Conservation (phyloP, 495 filamentous ascomycete species). For the Penicillium diatomitis region DNA sequence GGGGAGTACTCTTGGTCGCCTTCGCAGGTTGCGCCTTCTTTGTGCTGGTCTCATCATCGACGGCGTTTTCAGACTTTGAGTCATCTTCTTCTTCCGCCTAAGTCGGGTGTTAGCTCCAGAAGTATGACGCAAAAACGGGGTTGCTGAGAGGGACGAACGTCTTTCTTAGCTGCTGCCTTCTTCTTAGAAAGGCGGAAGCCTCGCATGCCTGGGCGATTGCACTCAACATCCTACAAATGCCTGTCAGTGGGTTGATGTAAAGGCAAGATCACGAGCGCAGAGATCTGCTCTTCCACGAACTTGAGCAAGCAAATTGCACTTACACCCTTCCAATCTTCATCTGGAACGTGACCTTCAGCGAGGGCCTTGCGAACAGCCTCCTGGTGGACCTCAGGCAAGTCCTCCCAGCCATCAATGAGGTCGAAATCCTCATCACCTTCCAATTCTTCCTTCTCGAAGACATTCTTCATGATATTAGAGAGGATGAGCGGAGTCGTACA, state of each 20-base stretch:
- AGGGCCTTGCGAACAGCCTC: constrained; percentile 55
- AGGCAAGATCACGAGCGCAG: too few relatives aligned
- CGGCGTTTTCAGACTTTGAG: neutral
- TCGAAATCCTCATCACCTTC: constrained; percentile 28
- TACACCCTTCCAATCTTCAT: constrained; percentile 74
- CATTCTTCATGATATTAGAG: constrained; percentile 40
- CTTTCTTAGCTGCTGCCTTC: constrained; percentile 22
- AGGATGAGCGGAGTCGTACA: constrained; percentile 63
- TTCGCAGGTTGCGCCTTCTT: neutral
- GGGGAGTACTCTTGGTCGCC: constrained; percentile 6
- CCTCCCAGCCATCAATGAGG: constrained; percentile 62
- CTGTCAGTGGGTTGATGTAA: neutral
- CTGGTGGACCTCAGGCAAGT: constrained; percentile 51
- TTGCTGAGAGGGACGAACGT: neutral
- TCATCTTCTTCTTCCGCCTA: constrained; percentile 3
- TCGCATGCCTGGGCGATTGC: constrained; percentile 55
- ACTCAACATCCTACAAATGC: constrained; percentile 49
- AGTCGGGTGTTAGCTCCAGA: neutral
- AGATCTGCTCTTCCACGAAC: too few relatives aligned
- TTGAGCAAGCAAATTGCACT: constrained; percentile 14
- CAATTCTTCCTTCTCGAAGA: constrained; percentile 15
- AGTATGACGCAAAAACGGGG: neutral
- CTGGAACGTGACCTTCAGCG: constrained; percentile 60
- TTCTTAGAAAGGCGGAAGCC: constrained; percentile 43
- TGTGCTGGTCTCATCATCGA: neutral